Percentiles rank a stretch among this genome's conserved stretches.
Conservation (phyloP, 139 green algal species). For the Dunaliella sp. region DNA sequence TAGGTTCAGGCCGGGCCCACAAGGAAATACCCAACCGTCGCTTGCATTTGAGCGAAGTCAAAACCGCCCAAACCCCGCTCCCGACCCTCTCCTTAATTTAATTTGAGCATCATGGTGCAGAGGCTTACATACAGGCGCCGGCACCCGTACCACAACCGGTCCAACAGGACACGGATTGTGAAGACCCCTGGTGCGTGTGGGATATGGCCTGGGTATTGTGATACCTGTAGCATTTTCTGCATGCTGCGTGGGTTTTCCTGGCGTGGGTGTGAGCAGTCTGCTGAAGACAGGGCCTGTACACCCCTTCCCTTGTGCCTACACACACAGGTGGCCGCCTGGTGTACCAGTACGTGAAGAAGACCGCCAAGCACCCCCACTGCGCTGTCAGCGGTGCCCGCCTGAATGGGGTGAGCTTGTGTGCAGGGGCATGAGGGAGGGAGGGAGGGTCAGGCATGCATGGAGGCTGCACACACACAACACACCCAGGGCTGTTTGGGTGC, state of each 20-base stretch:
- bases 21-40: no score
- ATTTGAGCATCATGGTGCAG: conserved; percentile 92
- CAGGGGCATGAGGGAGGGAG: no score
- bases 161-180: conserved; percentile 87
- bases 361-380: conserved; percentile 74
- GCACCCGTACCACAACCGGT: conserved; percentile 92
- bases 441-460: neutral
- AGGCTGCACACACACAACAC: no score
- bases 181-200: conserved; percentile 83
- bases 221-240: neutral
- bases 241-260: neutral
- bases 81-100: no score
- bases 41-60: no score
- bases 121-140: conserved; percentile 69
- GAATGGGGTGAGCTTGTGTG: conserved; percentile 80
- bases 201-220: conserved; percentile 11
- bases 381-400: conserved; percentile 73
- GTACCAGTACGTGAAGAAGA: conserved; percentile 93
- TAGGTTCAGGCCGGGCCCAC: no score
- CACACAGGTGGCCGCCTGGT: conserved; percentile 83
- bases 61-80: no score
- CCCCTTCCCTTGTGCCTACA: neutral
- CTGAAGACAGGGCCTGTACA: neutral
- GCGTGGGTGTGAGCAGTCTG: neutral
- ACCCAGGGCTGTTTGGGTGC: no score